Percentiles rank a stretch among this genome's conserved stretches.
phyloP scores from a whole-genome alignment of 345 rosid species.

The Durio zibethinus region DNA sequence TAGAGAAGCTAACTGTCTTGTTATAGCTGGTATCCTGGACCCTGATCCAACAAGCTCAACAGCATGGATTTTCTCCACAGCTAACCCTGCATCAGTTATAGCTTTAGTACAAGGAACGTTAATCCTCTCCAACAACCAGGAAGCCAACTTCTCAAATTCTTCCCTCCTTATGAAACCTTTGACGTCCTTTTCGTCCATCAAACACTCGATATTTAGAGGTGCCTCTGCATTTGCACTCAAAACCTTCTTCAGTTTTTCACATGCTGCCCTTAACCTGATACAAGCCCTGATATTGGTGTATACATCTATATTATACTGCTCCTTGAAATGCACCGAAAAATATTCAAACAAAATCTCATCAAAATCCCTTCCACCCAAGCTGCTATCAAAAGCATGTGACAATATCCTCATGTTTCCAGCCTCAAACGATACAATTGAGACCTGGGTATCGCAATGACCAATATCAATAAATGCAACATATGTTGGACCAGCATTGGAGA shows the following conservation, averaged over 20 bases:
- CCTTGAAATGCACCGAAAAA: constrained; percentile 51
- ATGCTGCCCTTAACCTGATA: constrained; percentile 51
- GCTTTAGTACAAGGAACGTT: constrained; percentile 52
- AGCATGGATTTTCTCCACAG: constrained; percentile 43
- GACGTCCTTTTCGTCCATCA: constrained; percentile 73
- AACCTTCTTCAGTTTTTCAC: constrained; percentile 70
- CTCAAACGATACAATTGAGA: constrained; percentile 46
- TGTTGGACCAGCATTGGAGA: constrained; percentile 37
- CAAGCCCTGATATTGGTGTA: constrained; percentile 46
- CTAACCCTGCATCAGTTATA: constrained; percentile 48
- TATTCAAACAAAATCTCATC: constrained; percentile 47
- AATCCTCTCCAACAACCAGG: constrained; percentile 46
- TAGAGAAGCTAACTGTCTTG: constrained; percentile 39
- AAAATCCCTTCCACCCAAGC: constrained; percentile 59
- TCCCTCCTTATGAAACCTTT: constrained; percentile 62
- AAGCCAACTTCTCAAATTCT: constrained; percentile 51
- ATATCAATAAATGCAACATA: constrained; percentile 51
- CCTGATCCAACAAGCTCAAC: constrained; percentile 78
- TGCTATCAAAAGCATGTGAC: constrained; percentile 52
- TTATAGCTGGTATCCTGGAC: constrained; percentile 59
- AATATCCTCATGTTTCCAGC: constrained; percentile 46
- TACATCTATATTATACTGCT: constrained; percentile 55
- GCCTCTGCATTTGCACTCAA: constrained; percentile 68
- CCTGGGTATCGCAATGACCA: constrained; percentile 63
- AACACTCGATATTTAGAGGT: constrained; percentile 60